Base-by-base conservation (phyloP, 225 moss, liverwort and hornwort species). In the Polytrichum formosum region DNA sequence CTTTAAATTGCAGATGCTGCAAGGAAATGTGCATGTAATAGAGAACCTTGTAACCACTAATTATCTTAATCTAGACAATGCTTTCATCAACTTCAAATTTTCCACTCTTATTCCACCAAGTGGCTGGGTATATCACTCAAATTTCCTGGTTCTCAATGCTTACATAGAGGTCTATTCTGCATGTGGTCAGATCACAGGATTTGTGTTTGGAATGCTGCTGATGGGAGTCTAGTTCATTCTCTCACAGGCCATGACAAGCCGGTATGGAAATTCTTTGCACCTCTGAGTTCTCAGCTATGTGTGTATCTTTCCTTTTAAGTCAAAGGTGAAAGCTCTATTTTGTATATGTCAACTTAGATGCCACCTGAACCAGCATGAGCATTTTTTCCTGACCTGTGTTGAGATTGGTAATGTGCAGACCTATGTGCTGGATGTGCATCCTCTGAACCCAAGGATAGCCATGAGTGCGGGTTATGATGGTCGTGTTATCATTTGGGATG, bases 401-500 rank as follows among this genome's bases (percentile, higher is more conserved):
- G 63, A 37, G 25, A 33, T 7, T 67, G 78, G 31, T 26, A 61
- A 28, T 61, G 66, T 82, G 76, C 88, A 98, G 94, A 98, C 98
- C 18, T 98, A 76, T 74, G 94, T 98, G 30, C 81, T 98, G 53
- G 98, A 98, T 72, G 94, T 98, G 17, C 94, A 98, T 83, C 94
- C 94, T 9, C 87, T 92, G 70, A 92, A 98, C 83, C 94, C 98
- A 66, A 90, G 98, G 74, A 98, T 98, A 67, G 98, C 98, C 18
- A 98, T 98, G 98, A 98, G 98, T 84, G 98, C 98, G 79, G 98
- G 98, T 73, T 98, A 98, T 73, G 98, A 98, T 82, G 98, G 98
- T 62, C 88, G 94, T 67, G 94, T 98, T 54, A 94, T 98, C 59
- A 98, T 98, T 30, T 98, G 97, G 97, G 97, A 98, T 77, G 97